Conservation (phyloP, 495 filamentous ascomycete genomes). For the Annulohypoxylon bovei region DNA sequence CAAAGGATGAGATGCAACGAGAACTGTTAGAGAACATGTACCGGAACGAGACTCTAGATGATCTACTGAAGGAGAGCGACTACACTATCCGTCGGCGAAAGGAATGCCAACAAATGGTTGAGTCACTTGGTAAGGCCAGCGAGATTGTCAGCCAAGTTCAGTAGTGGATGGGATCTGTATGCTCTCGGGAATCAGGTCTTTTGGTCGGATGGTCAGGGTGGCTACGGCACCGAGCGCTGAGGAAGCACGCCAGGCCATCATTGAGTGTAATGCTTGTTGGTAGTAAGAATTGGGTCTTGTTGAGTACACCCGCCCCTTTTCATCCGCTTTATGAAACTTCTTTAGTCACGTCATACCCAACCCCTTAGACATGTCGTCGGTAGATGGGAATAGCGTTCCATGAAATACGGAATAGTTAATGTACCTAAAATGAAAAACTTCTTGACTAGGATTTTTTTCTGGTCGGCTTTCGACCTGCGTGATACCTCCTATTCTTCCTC, state of each 20-base stretch:
- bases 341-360: conserved; percentile 38
- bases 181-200: neutral
- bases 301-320: conserved; percentile 27
- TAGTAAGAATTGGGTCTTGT: conserved; percentile 19
- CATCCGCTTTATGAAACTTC: conserved; percentile 1
- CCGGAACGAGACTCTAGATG: conserved; percentile 85
- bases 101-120: conserved; percentile 99
- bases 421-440: conserved; percentile 37
- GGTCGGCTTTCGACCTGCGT: neutral
- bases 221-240: conserved; percentile 3
- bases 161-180: conserved; percentile 53
- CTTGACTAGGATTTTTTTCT: neutral
- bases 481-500: neutral
- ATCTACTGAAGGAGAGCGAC: conserved; percentile 96
- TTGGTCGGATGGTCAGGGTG: conserved; percentile 13
- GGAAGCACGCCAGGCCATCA: neutral
- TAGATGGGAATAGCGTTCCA: conserved; percentile 36
- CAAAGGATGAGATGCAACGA: conserved; percentile 98
- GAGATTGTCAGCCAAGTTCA: conserved; percentile 99
- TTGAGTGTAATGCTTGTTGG: conserved; percentile 17
- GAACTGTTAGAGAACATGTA: conserved; percentile 99
- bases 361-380: conserved; percentile 31
- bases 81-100: conserved; percentile 95
- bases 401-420: conserved; percentile 34
- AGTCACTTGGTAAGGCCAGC: conserved; percentile 83